These are phyloP conservation scores for Arabis alpina DNA, from an alignment of 345 rosid genomes.

Conservation along the genomic window DNA sequence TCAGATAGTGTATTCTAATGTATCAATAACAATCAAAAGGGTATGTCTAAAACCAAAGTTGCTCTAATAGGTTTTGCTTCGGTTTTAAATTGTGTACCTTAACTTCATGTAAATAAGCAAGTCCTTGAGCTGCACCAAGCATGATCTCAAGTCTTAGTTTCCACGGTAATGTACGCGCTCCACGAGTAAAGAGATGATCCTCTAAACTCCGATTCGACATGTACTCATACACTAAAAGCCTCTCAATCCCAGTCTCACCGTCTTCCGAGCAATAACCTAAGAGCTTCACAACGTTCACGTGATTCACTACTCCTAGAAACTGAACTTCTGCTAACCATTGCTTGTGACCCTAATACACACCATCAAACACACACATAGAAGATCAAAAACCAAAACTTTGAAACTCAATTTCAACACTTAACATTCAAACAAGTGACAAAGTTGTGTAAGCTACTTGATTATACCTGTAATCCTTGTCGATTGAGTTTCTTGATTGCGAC, in stretches of 20 bases:
- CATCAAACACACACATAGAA: constrained; percentile 11
- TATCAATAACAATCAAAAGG: constrained; percentile 15
- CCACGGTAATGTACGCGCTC: constrained; percentile 65
- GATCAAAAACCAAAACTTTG: neutral
- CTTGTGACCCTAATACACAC: constrained; percentile 72
- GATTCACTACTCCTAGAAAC: constrained; percentile 80
- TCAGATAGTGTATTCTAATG: neutral
- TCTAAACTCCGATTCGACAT: constrained; percentile 85
- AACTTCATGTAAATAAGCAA: constrained; percentile 81
- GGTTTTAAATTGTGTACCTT: constrained; percentile 54
- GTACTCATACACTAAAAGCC: constrained; percentile 78
- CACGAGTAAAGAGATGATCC: constrained; percentile 78
- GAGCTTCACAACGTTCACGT: constrained; percentile 84
- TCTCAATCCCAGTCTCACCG: constrained; percentile 71
- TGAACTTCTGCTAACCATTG: constrained; percentile 95
- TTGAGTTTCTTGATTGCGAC: constrained; percentile 88
- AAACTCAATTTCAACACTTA: neutral
- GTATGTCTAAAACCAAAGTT: neutral
- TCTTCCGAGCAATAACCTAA: constrained; percentile 82
- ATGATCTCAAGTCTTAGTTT: constrained; percentile 63
- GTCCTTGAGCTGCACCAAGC: constrained; percentile 84
- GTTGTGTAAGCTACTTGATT: no score
- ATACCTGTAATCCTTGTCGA: constrained; percentile 70
- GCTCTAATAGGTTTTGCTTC: neutral
- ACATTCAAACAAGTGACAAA: no score